These are phyloP conservation scores for Zasmidium cellare DNA, from an alignment of 2,329 filamentous ascomycete genomes.

Conservation along the genomic window DNA sequence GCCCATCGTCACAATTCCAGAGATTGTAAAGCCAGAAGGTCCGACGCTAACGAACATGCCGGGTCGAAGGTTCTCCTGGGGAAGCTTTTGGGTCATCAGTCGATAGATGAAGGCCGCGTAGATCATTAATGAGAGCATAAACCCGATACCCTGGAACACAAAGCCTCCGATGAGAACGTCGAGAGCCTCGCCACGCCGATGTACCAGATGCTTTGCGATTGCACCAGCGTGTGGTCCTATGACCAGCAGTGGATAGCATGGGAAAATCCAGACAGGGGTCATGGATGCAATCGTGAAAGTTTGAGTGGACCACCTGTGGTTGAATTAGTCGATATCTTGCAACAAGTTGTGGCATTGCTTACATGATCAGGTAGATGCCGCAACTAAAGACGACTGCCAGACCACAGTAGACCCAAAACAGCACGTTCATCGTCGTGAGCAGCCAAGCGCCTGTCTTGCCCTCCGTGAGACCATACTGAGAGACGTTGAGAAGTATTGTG, in stretches of 20 bases:
- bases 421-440: constrained; percentile 57
- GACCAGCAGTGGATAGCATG: constrained; percentile 77
- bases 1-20: constrained; percentile 61
- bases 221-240: constrained; percentile 71
- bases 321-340: constrained; percentile 8
- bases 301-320: constrained; percentile 60
- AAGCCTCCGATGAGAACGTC: constrained; percentile 60
- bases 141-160: constrained; percentile 64
- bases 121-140: constrained; percentile 72
- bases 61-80: constrained; percentile 71
- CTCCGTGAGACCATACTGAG: constrained; percentile 64
- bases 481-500: constrained; percentile 64
- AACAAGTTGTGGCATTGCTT: constrained; percentile 40
- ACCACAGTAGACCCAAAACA: constrained; percentile 74
- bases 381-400: constrained; percentile 68
- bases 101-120: constrained; percentile 82
- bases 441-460: constrained; percentile 58
- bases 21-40: constrained; percentile 68
- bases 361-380: constrained; percentile 73
- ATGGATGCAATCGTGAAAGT: constrained; percentile 75
- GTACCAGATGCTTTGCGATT: constrained; percentile 50
- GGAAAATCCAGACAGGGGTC: constrained; percentile 88
- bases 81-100: constrained; percentile 84
- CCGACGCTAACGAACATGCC: constrained; percentile 86
- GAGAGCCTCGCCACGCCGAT: constrained; percentile 43